phyloP scores from a whole-genome alignment of 495 filamentous ascomycete species.

The Parathielavia appendiculata region DNA sequence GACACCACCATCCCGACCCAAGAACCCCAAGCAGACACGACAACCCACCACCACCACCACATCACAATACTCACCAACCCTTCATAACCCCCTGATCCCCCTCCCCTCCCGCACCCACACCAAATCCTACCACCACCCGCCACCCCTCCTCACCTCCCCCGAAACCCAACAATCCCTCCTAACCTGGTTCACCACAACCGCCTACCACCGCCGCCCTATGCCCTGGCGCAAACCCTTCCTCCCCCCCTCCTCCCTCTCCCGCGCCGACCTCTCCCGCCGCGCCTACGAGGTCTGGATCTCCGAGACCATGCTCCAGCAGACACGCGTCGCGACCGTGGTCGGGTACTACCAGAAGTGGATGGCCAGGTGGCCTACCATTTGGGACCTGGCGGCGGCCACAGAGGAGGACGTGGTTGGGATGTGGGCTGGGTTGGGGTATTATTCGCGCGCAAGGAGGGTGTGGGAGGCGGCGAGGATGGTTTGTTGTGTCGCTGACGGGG shows the following conservation, averaged over 20 bases:
- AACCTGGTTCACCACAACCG: conserved; percentile 38
- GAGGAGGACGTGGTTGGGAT: conserved; percentile 36
- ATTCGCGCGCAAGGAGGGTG: conserved; percentile 40
- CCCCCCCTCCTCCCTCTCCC: conserved; percentile 16
- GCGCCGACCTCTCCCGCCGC: conserved; percentile 31
- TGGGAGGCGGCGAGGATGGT: conserved; percentile 37
- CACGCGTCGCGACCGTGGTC: conserved; percentile 42
- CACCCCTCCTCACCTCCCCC: conserved; percentile 31
- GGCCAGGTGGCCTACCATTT: conserved; percentile 38
- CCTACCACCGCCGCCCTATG: conserved; percentile 36
- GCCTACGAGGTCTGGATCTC: conserved; percentile 50
- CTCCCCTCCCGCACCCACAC: conserved; percentile 18
- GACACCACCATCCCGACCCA: background rate
- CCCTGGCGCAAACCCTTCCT: conserved; percentile 45
- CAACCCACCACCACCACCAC: background rate
- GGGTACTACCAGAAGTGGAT: conserved; percentile 46
- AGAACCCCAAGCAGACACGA: background rate
- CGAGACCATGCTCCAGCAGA: conserved; percentile 50
- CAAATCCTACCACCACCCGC: conserved; percentile 37
- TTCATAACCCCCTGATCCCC: background rate
- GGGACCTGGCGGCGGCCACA: conserved; percentile 33
- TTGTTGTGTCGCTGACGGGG: conserved; percentile 21
- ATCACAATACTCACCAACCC: background rate
- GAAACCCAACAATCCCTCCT: conserved; percentile 31
- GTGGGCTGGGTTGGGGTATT: conserved; percentile 46